Evolutionary conservation across 441 rosid genomes (phyloP), one percentile per base, ranked within the genome.

Genomic region (Populus hybrid): DNA sequence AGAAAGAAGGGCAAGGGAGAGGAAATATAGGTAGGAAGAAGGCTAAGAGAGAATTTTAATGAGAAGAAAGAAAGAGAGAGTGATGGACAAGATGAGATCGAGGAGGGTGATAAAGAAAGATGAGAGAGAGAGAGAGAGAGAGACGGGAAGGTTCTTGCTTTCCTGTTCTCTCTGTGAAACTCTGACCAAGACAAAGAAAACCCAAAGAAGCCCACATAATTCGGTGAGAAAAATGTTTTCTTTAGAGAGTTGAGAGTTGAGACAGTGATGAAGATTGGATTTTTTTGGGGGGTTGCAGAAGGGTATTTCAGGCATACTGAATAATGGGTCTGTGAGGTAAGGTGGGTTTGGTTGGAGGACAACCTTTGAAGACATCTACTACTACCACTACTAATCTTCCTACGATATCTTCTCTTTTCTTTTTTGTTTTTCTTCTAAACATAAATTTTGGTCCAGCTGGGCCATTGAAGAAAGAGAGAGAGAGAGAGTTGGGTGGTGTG

Each of bases 131-230:
- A 61, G 79, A 77, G 32, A 30, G 32, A 30, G 32, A 30, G 32
- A 30, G 32, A 30, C 66, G 79, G 89, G 87, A 85, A 87, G 87
- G 88, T 79, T 81, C 83, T 84, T 74, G 80, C 79, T 84, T 88
- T 87, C 88, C 89, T 88, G 91, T 89, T 88, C 77, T 85, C 88
- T 83, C 86, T 90, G 90, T 83, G 88, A 83, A 87, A 84, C 89
- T 87, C 92, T 89, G 95, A 94, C 98, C 96, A 79, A 89, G 90
- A 89, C 90, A 86, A 85, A 81, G 66, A 88, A 91, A 88, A 86
- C 90, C 88, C 89, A 86, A 89, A 88, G 95, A 91, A 90, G 94
- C 97, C 97, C 98, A 90, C 90, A 91, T 88, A 85, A 87, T 83
- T 88, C 79, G 88, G 89, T 84, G 88, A 75, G 79, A 84, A 81